Evolutionary conservation across 805 yeast species (phyloP).

Genomic region (Metschnikowia borealis): DNA sequence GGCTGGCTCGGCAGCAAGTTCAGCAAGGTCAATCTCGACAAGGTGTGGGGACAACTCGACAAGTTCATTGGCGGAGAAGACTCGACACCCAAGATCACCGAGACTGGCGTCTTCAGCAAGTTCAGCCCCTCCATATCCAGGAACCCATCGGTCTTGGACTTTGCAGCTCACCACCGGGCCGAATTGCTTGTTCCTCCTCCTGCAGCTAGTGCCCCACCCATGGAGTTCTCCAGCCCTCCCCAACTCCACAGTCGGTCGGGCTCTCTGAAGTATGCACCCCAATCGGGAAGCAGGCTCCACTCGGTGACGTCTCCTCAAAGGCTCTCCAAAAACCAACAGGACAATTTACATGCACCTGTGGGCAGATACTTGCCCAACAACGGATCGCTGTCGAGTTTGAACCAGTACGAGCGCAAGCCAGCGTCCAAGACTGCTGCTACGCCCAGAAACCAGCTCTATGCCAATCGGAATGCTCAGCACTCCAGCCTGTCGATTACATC

Average conservation of each 20-base stretch:
- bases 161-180: slow-evolving; percentile 12
- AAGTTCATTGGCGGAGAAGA: slow-evolving; percentile 87
- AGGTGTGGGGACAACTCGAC: slow-evolving; percentile 85
- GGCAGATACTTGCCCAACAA: slow-evolving; percentile 7
- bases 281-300: not conserved
- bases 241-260: slow-evolving; percentile 5
- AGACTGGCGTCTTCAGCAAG: slow-evolving; percentile 62
- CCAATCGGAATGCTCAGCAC: slow-evolving; percentile 14
- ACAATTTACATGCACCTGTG: not conserved
- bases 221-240: slow-evolving; percentile 13
- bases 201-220: slow-evolving; percentile 6
- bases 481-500: slow-evolving; percentile 22
- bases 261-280: slow-evolving; percentile 11
- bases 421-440: not conserved
- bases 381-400: slow-evolving; percentile 11
- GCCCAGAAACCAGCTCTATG: slow-evolving; percentile 8
- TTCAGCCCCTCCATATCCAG: slow-evolving; percentile 69
- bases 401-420: slow-evolving; percentile 4
- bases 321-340: not conserved
- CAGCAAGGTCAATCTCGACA: slow-evolving; percentile 65
- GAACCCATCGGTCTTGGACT: slow-evolving; percentile 39
- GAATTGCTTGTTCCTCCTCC: slow-evolving; percentile 7
- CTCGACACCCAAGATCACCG: slow-evolving; percentile 31
- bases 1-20: slow-evolving; percentile 68
- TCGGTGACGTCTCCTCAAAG: slow-evolving; percentile 4